Base-by-base conservation (phyloP, 257 asterid species). In the Rubia yunnanensis region DNA sequence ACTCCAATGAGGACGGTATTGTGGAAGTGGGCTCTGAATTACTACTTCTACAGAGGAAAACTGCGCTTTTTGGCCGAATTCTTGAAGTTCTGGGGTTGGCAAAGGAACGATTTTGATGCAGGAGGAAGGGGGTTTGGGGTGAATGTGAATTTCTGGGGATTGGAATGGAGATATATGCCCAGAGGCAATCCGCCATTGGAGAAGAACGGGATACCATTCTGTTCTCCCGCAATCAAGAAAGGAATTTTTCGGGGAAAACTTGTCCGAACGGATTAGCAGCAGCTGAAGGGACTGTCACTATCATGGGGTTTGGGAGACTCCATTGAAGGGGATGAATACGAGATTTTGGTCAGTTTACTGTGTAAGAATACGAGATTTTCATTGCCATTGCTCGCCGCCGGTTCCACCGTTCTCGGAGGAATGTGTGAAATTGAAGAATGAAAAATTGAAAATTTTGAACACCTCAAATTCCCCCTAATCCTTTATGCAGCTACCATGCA, bases 141-240 rank as follows among this genome's bases (percentile, higher is more conserved):
- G 65, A 41, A 26, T n/a, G 57, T 23, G 65, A 41, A 20, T n/a
- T 34, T 28, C 18, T 67, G 48, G 87, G 80, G 38, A 72, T 28
- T 66, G 72, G 60, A 49, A 70, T 56, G 63, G 77, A 87, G 59
- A 41, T 53, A 31, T 72, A 78, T 73, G 56, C 63, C 26, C 65
- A 61, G 10, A 48, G 30, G 30, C 49, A 63, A 63, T 78, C 83
- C 38, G 83, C 76, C 80, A 74, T 72, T 18, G 63, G 7, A 44
- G 49, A 36, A 20, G 22, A 49, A 10, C 26, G 9, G 41, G 59
- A 53, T 22, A 38, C 1, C 9, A n/a, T 32, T 1, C 38, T 1
- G 18, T 60, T 60, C 32, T 34, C 23, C 23, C 39, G 20, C 20
- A 60, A 60, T 60, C 64, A 60, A 60, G 64, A 60, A 60, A 60